These are phyloP conservation scores for Talaromyces sp. DNA, from an alignment of 2,329 filamentous ascomycete genomes.

Conservation along the genomic window DNA sequence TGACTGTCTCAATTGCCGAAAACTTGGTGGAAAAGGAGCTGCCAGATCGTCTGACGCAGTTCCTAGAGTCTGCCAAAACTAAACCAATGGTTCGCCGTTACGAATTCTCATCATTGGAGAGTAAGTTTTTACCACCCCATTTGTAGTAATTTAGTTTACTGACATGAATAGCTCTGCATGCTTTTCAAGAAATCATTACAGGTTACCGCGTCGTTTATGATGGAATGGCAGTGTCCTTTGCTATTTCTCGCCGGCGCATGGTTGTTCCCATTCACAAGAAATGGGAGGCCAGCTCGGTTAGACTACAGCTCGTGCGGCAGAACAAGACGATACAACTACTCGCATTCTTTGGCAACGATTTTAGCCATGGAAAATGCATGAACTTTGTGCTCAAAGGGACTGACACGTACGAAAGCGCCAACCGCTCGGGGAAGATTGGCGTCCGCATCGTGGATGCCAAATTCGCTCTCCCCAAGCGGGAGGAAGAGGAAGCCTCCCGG, in stretches of 20 bases:
- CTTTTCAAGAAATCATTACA: slow-evolving; percentile 73
- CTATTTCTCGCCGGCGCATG: slow-evolving; percentile 78
- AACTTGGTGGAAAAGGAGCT: slow-evolving; percentile 59
- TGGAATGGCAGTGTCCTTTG: slow-evolving; percentile 65
- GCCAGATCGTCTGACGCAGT: slow-evolving; percentile 58
- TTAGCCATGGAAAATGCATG: slow-evolving; percentile 81
- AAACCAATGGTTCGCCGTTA: slow-evolving; percentile 67
- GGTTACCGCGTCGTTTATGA: slow-evolving; percentile 74
- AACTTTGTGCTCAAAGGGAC: slow-evolving; percentile 81
- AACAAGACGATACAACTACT: slow-evolving; percentile 72
- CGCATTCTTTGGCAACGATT: slow-evolving; percentile 77
- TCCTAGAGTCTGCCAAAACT: slow-evolving; percentile 53
- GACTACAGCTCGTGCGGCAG: slow-evolving; percentile 73
- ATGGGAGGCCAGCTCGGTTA: slow-evolving; percentile 76
- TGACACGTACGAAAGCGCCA: slow-evolving; percentile 71
- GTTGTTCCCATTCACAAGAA: slow-evolving; percentile 92
- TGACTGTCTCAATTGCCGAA: slow-evolving; percentile 71
- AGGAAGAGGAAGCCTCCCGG: slow-evolving; percentile 52
- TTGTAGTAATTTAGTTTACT: background rate
- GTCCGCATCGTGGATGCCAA: slow-evolving; percentile 84
- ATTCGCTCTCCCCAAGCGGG: slow-evolving; percentile 68
- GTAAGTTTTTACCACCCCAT: slow-evolving; percentile 17
- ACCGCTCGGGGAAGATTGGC: slow-evolving; percentile 60
- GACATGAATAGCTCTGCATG: slow-evolving; percentile 58
- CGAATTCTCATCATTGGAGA: slow-evolving; percentile 56